A percentile compares a stretch with the other conserved stretches of the same genome.
Conservation (phyloP, 306 rosid species). For the Cucurbita moschata region DNA sequence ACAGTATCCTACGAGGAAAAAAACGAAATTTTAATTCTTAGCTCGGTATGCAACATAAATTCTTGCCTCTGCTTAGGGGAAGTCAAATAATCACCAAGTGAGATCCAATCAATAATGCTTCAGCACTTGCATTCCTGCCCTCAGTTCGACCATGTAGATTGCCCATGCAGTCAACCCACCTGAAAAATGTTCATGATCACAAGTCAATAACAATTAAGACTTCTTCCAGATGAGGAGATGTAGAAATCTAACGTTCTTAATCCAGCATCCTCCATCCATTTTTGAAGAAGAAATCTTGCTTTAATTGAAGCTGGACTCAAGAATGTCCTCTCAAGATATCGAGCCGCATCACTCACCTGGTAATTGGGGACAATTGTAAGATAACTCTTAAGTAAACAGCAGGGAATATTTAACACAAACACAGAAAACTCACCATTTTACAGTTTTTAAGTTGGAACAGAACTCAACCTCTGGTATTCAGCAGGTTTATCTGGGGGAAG, state of each 20-base stretch:
- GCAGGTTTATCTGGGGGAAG: conserved; percentile 9
- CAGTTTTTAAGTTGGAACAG: not conserved
- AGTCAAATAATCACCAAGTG: conserved; percentile 46
- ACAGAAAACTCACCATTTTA: not conserved
- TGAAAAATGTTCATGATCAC: conserved; percentile 30
- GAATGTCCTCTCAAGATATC: conserved; percentile 84
- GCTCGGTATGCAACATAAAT: not conserved
- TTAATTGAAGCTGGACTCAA: conserved; percentile 70
- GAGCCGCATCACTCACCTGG: conserved; percentile 68
- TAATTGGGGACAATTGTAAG: conserved; percentile 12
- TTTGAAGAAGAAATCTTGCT: conserved; percentile 41
- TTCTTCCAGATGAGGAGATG: conserved; percentile 7
- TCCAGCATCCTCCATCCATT: conserved; percentile 97
- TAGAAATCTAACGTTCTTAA: conserved; percentile 78
- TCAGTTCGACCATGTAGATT: conserved; percentile 73
- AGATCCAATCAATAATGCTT: conserved; percentile 75
- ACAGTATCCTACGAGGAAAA: conserved; percentile 56
- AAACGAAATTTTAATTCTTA: conserved; percentile 5
- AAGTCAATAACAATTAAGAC: conserved; percentile 14
- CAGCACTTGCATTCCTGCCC: conserved; percentile 54
- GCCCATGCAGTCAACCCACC: conserved; percentile 90
- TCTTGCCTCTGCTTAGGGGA: not conserved
- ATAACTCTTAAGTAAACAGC: conserved; percentile 1
- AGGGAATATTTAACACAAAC: not conserved
- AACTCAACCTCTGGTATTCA: not conserved